These are phyloP conservation scores for Kockiozyma suomiensis DNA, from an alignment of 805 yeast genomes.

Conservation along the genomic window DNA sequence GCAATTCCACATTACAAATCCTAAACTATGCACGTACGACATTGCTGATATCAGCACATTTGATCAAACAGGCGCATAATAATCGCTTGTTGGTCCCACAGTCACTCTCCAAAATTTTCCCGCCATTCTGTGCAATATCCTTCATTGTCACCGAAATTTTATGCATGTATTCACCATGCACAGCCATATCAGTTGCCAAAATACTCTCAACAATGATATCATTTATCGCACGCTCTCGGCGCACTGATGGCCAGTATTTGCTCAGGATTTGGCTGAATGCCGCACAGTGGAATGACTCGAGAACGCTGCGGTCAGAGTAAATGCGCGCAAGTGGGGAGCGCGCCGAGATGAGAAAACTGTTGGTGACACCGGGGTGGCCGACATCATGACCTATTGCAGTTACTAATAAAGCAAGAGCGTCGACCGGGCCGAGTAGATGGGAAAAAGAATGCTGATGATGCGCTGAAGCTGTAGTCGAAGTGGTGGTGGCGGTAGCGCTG, in stretches of 20 bases:
- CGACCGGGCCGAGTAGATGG: slow-evolving; percentile 43
- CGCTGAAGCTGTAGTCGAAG: background rate
- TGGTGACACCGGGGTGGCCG: slow-evolving; percentile 96
- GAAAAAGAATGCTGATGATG: slow-evolving; percentile 1
- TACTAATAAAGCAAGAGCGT: slow-evolving; percentile 63
- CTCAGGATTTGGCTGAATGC: slow-evolving; percentile 57
- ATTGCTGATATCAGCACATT: slow-evolving; percentile 95
- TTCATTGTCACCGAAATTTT: slow-evolving; percentile 33
- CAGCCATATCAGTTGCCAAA: slow-evolving; percentile 92
- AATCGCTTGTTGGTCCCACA: slow-evolving; percentile 40
- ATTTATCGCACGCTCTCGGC: slow-evolving; percentile 28
- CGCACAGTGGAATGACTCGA: slow-evolving; percentile 81
- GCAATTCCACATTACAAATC: no score
- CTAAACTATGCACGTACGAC: no score
- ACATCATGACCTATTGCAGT: slow-evolving; percentile 94
- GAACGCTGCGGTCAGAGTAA: slow-evolving; percentile 66
- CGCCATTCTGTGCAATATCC: background rate
- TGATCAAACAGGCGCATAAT: slow-evolving; percentile 70
- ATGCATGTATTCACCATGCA: slow-evolving; percentile 72
- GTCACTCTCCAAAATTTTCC: background rate
- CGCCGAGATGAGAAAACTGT: slow-evolving; percentile 62
- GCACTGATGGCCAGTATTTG: slow-evolving; percentile 51
- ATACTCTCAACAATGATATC: slow-evolving; percentile 49
- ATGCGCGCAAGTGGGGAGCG: slow-evolving; percentile 64
- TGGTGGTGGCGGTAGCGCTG: background rate